phyloP scores from a whole-genome alignment of 768 basidiomycete species.

The Pluteus cervinus region DNA sequence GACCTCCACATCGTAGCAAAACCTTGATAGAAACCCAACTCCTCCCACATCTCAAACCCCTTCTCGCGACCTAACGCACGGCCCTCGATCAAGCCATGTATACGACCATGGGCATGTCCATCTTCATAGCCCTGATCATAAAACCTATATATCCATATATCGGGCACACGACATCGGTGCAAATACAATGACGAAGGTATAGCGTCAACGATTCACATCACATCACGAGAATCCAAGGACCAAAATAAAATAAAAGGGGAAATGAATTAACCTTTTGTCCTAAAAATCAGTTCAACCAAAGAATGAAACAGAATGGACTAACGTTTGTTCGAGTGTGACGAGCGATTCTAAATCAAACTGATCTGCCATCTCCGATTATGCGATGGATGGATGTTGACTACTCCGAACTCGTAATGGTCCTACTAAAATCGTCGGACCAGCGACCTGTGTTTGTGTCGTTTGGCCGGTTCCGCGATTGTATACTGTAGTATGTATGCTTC shows the following conservation, averaged over 20 bases:
- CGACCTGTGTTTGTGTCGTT: no score
- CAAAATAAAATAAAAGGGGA: background rate
- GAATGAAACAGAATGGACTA: constrained; percentile 11
- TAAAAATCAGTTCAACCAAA: background rate
- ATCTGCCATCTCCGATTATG: constrained; percentile 24
- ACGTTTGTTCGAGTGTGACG: constrained; percentile 62
- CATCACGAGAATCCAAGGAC: constrained; percentile 30
- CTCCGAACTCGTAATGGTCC: no score
- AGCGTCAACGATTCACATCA: constrained; percentile 46
- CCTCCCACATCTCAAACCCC: constrained; percentile 96
- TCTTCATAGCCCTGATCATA: constrained; percentile 73
- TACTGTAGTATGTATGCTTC: no score
- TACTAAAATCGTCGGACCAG: no score
- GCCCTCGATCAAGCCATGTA: constrained; percentile 90
- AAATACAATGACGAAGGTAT: constrained; percentile 42
- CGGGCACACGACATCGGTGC: no score
- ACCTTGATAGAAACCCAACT: constrained; percentile 90
- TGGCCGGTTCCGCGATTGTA: no score
- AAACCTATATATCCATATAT: constrained; percentile 44
- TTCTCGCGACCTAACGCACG: constrained; percentile 84
- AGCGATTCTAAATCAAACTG: constrained; percentile 56
- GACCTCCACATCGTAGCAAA: constrained; percentile 69
- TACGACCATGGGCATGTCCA: constrained; percentile 78
- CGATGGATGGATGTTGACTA: no score
- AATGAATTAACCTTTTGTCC: no score